Evolutionary conservation across 2,329 filamentous ascomycete genomes (phyloP), one percentile per base, ranked within the genome.

Genomic region (Colletotrichum sp.): DNA sequence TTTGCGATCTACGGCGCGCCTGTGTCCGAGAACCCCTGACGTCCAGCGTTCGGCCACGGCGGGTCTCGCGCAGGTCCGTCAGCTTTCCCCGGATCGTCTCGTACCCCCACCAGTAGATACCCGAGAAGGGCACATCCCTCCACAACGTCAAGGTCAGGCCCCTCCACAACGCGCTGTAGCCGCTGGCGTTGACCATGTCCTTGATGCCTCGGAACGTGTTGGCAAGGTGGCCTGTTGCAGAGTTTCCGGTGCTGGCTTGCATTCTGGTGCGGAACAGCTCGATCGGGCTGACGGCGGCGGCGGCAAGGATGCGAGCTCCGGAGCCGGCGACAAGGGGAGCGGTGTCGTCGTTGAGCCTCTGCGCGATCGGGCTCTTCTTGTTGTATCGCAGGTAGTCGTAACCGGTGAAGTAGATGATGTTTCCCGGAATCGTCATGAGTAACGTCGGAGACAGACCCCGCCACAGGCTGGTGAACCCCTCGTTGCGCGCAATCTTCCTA

Each of bases 351-450:
- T 90, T 90, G 12, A 93, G 82, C 24, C 89, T 79, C 56, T 87
- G 88, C 43, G 89, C 90, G 77, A 98, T 90, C 0, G 96, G 96
- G 79, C 95, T 98, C 56, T 86, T 86, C 2, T 88, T 87, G 80
- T 95, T 94, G 78, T 90, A 94, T 43, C 97, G 93, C 74, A 99
- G 84, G 94, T 96, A 98, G 82, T 99, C 97, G 84, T 99, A 99
- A 52, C 97, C 97, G 14, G 97, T 97, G 81, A 98, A 98, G 85
- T 99, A 99, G 78, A 99, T 98, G 79, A 99, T 97, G 83, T 99
- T 99, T 30, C 93, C 95, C 0, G 97, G 97, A 7, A 99, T 91
- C 0, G 96, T 93, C 97, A 99, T 99, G 78, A 96, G 90, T 26
- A 99, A 87, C 0, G 97, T 99, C 0, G 97, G 96, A n/a, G 95